Evolutionary conservation across 139 green algal species (phyloP).

Genomic region (Coelastrella sp.): DNA sequence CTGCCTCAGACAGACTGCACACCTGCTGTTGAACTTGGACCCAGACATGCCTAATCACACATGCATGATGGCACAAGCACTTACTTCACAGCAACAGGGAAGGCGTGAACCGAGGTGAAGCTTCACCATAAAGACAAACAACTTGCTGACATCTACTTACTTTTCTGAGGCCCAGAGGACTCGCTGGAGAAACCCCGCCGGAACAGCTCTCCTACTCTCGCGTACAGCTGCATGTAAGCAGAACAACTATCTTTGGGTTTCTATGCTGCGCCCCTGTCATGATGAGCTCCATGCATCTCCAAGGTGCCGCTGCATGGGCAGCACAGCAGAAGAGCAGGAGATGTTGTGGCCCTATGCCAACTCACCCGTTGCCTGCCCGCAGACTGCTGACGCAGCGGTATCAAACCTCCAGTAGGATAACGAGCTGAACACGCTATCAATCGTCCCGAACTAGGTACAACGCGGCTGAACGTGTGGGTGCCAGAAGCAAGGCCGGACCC

Average conservation of each 20-base stretch:
- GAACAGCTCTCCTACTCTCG: slow-evolving; percentile 26
- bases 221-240: slow-evolving; percentile 28
- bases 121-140: no score
- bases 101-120: no score
- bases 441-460: neutral
- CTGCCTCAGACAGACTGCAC: no score
- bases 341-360: no score
- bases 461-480: neutral
- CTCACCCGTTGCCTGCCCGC: slow-evolving; percentile 9
- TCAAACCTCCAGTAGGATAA: neutral
- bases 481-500: neutral
- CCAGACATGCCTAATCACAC: no score
- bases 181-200: slow-evolving; percentile 23
- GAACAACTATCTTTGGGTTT: no score
- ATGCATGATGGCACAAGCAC: no score
- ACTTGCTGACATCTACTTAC: neutral
- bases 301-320: neutral
- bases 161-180: slow-evolving; percentile 41
- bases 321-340: neutral
- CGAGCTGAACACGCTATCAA: neutral
- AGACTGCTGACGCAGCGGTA: neutral
- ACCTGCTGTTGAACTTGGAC: no score
- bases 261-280: no score
- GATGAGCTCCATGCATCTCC: no score
- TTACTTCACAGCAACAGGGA: no score